These are phyloP conservation scores for Skeletonema menzelii DNA, from an alignment of 108 stramenopile species.

Conservation along the genomic window DNA sequence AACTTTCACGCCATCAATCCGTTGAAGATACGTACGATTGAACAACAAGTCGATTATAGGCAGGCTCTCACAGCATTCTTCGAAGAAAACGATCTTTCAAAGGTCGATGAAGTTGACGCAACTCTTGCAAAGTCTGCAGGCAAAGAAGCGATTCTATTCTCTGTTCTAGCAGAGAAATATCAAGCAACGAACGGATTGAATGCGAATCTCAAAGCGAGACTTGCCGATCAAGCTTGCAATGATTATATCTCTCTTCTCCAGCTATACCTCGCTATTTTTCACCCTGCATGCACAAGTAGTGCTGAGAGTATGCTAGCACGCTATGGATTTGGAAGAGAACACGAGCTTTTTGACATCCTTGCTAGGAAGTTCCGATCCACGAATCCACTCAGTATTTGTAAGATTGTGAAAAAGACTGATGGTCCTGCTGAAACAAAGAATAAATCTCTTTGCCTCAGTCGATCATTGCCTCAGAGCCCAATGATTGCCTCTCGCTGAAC, in stretches of 20 bases:
- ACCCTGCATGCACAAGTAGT: neutral
- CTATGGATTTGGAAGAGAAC: neutral
- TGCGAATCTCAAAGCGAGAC: conserved; percentile 7
- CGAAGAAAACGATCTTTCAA: conserved; percentile 1
- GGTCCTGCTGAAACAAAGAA: neutral
- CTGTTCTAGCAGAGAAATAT: conserved; percentile 17
- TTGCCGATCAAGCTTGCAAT: neutral
- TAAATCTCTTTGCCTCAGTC: neutral
- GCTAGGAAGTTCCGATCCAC: conserved; percentile 9
- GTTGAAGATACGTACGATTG: conserved; percentile 1
- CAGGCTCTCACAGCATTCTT: conserved; percentile 7
- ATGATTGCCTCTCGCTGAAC: neutral
- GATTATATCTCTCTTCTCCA: conserved; percentile 18
- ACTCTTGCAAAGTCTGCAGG: conserved; percentile 5
- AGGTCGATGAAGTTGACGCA: conserved; percentile 12
- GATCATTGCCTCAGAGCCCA: neutral
- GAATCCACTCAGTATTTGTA: conserved; percentile 9
- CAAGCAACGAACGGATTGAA: conserved; percentile 10
- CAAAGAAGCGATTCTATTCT: conserved; percentile 23
- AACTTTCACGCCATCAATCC: conserved; percentile 21
- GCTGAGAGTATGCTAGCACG: conserved; percentile 16
- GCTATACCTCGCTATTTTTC: conserved; percentile 19
- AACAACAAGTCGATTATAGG: conserved; percentile 8
- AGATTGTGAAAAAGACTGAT: neutral
- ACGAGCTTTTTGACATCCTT: conserved; percentile 9